phyloP scores from a whole-genome alignment of 2,329 filamentous ascomycete species.

The Curvularia hawaiiensis region DNA sequence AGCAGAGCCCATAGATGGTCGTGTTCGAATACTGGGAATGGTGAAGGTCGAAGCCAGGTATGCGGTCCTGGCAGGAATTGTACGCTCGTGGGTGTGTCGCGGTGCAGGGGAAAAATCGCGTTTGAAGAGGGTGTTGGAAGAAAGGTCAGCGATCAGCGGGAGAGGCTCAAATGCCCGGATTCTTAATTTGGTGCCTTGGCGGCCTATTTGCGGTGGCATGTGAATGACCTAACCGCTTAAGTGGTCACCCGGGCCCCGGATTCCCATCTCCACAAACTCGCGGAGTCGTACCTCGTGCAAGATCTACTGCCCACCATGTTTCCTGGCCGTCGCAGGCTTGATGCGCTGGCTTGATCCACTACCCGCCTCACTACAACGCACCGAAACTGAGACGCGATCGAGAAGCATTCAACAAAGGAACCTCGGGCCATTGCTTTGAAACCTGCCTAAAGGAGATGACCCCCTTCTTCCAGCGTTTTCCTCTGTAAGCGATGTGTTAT shows the following conservation, averaged over 20 bases:
- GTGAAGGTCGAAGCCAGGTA: slow-evolving; percentile 37
- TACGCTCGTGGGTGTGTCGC: slow-evolving; percentile 19
- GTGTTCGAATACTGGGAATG: slow-evolving; percentile 28
- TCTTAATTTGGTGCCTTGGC: slow-evolving; percentile 32
- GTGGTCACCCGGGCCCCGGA: slow-evolving; percentile 22
- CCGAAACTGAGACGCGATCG: background rate
- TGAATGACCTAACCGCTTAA: slow-evolving; percentile 29
- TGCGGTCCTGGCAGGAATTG: slow-evolving; percentile 32
- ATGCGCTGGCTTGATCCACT: slow-evolving; percentile 2
- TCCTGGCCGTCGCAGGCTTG: background rate
- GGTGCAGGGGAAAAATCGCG: slow-evolving; percentile 20
- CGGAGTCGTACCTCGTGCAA: slow-evolving; percentile 12
- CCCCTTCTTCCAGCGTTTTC: background rate
- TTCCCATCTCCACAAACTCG: slow-evolving; percentile 16
- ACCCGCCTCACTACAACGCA: background rate
- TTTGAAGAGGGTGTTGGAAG: slow-evolving; percentile 22
- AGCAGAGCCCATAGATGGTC: slow-evolving; percentile 54
- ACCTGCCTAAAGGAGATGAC: slow-evolving; percentile 1
- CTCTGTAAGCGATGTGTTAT: slow-evolving; percentile 1
- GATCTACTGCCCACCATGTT: slow-evolving; percentile 6
- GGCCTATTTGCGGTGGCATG: slow-evolving; percentile 23
- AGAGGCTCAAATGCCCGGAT: slow-evolving; percentile 28
- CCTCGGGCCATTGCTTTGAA: background rate
- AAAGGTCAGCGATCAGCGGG: slow-evolving; percentile 24
- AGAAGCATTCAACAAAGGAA: background rate